These are phyloP conservation scores for Gardenia jasminoides DNA, from an alignment of 257 asterid genomes.

Conservation along the genomic window DNA sequence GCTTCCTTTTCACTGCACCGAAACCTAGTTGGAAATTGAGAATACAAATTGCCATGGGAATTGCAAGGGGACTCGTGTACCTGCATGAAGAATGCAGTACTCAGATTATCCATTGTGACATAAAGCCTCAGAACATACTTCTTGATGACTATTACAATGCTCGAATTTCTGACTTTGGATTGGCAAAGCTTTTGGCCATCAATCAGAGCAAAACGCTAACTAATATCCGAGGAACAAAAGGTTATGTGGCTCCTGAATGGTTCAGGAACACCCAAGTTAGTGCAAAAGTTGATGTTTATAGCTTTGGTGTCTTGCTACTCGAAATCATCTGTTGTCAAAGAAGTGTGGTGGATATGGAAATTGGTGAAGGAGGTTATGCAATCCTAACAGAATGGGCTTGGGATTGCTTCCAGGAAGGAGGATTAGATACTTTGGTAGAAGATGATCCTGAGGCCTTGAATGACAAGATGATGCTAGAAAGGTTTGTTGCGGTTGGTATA, in stretches of 20 bases:
- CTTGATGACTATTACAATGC: conserved; percentile 43
- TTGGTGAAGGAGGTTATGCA: conserved; percentile 26
- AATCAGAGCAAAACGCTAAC: too few species aligned
- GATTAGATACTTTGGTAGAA: conserved; percentile 31
- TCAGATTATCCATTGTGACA: conserved; percentile 55
- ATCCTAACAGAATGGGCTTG: conserved; percentile 47
- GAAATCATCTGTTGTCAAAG: too few species aligned
- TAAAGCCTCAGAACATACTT: conserved; percentile 62
- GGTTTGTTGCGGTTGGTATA: conserved; percentile 50
- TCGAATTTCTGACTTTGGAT: conserved; percentile 54
- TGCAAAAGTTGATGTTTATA: too few species aligned
- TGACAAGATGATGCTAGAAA: conserved; percentile 33
- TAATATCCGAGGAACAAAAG: too few species aligned
- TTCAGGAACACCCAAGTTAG: too few species aligned
- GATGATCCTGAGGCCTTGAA: conserved; percentile 39
- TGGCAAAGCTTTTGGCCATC: conserved; percentile 1
- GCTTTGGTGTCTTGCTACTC: too few species aligned
- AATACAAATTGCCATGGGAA: conserved; percentile 42
- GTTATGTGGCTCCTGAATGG: too few species aligned
- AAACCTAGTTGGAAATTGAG: conserved; percentile 14
- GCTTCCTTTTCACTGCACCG: too few species aligned
- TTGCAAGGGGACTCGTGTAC: conserved; percentile 46
- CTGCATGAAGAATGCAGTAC: conserved; percentile 53
- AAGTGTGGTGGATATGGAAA: too few species aligned
- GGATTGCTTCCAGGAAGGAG: conserved; percentile 40